phyloP scores from a whole-genome alignment of 306 rosid species.

The Myrica gale region DNA sequence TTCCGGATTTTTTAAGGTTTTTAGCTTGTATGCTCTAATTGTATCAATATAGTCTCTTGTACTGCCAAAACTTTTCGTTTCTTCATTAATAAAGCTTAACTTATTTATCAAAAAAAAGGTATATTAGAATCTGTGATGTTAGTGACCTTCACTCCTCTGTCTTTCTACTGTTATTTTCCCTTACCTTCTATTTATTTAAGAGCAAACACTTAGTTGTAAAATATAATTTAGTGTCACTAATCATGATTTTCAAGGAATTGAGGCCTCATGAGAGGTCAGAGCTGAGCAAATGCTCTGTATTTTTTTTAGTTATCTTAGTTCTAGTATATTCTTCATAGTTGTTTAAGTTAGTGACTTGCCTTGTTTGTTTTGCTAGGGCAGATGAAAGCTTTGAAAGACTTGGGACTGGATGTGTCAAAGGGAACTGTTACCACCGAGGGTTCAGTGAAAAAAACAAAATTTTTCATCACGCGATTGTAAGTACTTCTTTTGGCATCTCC shows the following conservation, averaged over 20 bases:
- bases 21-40: no score
- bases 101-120: no score
- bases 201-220: not conserved
- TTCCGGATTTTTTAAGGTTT: no score
- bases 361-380: slow-evolving; percentile 40
- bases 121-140: not conserved
- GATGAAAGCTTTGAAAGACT: slow-evolving; percentile 82
- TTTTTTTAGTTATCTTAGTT: not conserved
- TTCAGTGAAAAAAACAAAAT: slow-evolving; percentile 62
- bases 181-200: not conserved
- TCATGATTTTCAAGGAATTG: not conserved
- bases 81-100: no score
- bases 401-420: slow-evolving; percentile 93
- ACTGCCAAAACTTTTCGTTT: no score
- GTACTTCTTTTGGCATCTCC: slow-evolving; percentile 28
- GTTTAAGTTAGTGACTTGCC: slow-evolving; percentile 20
- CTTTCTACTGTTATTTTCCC: not conserved
- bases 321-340: slow-evolving; percentile 6
- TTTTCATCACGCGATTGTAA: slow-evolving; percentile 72
- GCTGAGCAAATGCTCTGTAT: not conserved
- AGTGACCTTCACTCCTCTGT: not conserved
- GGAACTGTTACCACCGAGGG: slow-evolving; percentile 86
- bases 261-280: not conserved
- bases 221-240: not conserved
- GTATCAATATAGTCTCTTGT: no score